phyloP scores from a whole-genome alignment of 2,329 filamentous ascomycete species.

The Stachybotrys chlorohalonatus region DNA sequence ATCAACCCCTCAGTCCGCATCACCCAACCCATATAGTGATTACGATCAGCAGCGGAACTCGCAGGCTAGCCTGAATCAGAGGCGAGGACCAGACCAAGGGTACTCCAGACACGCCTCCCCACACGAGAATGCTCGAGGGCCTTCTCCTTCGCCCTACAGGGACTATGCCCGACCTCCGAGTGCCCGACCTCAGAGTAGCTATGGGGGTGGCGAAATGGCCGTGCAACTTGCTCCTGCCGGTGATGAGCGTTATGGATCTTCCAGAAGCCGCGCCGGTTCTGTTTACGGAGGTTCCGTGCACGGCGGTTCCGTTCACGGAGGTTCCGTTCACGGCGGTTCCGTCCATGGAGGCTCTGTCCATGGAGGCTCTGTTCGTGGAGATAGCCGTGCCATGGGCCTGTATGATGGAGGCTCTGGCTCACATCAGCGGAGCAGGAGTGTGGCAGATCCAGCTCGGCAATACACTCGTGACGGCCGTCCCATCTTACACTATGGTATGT shows the following conservation, averaged over 20 bases:
- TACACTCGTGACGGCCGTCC: conserved; percentile 79
- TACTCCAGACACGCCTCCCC: conserved; percentile 46
- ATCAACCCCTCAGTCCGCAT: conserved; percentile 37
- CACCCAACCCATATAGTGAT: conserved; percentile 54
- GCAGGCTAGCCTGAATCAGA: conserved; percentile 29
- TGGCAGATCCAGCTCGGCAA: conserved; percentile 72
- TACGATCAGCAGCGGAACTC: conserved; percentile 24
- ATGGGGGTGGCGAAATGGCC: conserved; percentile 50
- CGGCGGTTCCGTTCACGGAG: too few relatives aligned
- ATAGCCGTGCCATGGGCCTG: conserved; percentile 43
- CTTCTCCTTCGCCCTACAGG: conserved; percentile 39
- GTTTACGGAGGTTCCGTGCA: background rate
- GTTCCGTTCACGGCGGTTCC: background rate
- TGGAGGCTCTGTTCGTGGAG: conserved; percentile 7
- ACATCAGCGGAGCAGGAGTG: conserved; percentile 67
- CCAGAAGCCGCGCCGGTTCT: conserved; percentile 28
- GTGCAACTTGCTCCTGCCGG: conserved; percentile 54
- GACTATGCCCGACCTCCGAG: conserved; percentile 42
- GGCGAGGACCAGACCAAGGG: conserved; percentile 38
- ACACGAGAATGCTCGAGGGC: conserved; percentile 33
- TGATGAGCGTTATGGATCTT: conserved; percentile 51
- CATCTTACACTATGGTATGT: conserved; percentile 80
- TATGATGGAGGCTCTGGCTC: conserved; percentile 40
- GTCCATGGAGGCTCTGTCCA: background rate
- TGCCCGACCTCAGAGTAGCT: conserved; percentile 41